Conservation (phyloP, 129 eudicot genomes). For the Glebionis coronaria region DNA sequence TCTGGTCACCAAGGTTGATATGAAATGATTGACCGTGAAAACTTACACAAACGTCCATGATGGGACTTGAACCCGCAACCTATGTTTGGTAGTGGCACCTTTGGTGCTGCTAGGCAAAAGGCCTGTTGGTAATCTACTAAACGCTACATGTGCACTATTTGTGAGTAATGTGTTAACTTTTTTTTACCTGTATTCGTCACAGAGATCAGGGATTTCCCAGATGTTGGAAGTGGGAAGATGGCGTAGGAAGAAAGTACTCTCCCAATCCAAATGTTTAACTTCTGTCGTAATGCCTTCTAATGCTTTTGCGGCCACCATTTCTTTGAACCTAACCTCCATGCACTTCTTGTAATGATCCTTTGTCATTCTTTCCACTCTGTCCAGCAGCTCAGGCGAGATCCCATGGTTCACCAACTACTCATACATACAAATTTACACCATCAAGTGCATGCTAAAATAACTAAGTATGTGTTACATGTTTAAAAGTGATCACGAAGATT, state of each 20-base stretch:
- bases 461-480: conserved; percentile 1
- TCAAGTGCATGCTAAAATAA: background rate
- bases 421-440: background rate
- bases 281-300: conserved; percentile 41
- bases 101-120: no score
- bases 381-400: conserved; percentile 48
- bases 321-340: conserved; percentile 51
- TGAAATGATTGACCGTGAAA: no score
- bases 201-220: conserved; percentile 40
- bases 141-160: no score
- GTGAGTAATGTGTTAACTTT: no score
- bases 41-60: no score
- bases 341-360: conserved; percentile 44
- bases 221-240: conserved; percentile 42
- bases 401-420: conserved; percentile 63
- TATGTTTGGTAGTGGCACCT: no score
- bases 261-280: conserved; percentile 45
- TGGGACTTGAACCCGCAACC: no score
- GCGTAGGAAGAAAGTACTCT: conserved; percentile 43
- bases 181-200: conserved; percentile 36
- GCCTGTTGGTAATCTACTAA: no score
- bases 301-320: conserved; percentile 43
- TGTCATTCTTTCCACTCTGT: conserved; percentile 43
- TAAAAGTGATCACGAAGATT: background rate
- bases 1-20: no score